Conservation (phyloP, 139 green algal genomes). For the Coccomyxa sp. region DNA sequence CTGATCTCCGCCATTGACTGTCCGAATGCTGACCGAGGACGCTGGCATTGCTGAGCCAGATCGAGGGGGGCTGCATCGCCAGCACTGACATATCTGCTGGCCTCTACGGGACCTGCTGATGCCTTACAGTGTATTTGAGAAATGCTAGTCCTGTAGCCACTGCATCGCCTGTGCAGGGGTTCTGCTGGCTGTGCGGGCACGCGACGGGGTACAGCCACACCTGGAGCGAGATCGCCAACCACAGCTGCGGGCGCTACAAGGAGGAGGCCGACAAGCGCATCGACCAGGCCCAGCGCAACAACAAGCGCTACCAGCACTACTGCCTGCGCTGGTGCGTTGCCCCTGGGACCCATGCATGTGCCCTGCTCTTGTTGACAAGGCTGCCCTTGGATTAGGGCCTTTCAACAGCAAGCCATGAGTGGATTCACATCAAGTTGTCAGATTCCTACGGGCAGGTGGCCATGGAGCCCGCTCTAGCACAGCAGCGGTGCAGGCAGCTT, state of each 20-base stretch:
- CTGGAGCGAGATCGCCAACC: slow-evolving; percentile 73
- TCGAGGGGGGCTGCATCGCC: too few species aligned
- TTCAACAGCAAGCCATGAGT: background rate
- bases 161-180: slow-evolving; percentile 35
- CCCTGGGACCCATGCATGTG: background rate
- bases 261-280: slow-evolving; percentile 44
- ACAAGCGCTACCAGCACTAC: slow-evolving; percentile 79
- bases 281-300: slow-evolving; percentile 20
- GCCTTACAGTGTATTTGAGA: too few species aligned
- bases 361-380: background rate
- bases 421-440: too few species aligned
- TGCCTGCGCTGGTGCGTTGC: background rate
- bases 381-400: background rate
- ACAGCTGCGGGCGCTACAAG: slow-evolving; percentile 86
- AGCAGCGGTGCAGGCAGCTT: too few species aligned
- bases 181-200: slow-evolving; percentile 89
- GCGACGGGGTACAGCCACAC: slow-evolving; percentile 76
- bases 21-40: too few species aligned
- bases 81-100: background rate
- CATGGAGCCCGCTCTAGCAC: too few species aligned
- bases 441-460: too few species aligned
- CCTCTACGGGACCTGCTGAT: too few species aligned
- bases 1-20: too few species aligned
- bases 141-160: too few species aligned
- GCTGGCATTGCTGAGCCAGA: too few species aligned